Conservation (phyloP, 352 stramenopile species). For the Phytopythium chamaehyphon region DNA sequence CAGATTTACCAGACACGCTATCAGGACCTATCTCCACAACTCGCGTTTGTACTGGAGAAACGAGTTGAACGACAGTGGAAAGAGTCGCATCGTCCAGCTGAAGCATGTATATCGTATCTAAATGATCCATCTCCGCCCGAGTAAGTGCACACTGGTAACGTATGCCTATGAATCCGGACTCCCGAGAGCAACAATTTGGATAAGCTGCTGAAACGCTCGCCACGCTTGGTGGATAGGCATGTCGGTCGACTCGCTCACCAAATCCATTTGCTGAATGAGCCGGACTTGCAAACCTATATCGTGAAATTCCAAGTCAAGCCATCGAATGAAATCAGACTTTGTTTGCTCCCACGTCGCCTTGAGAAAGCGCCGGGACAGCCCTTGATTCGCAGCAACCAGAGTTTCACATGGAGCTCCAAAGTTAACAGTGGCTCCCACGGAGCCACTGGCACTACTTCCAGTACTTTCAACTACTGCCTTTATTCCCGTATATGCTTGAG, state of each 20-base stretch:
- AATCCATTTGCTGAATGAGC: slow-evolving; percentile 46
- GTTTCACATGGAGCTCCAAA: slow-evolving; percentile 31
- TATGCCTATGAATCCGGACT: slow-evolving; percentile 10
- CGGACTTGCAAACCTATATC: slow-evolving; percentile 40
- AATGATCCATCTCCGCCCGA: no score
- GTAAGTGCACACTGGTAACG: slow-evolving; percentile 1
- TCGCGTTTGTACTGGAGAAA: slow-evolving; percentile 71
- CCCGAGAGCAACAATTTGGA: slow-evolving; percentile 26
- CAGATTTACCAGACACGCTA: slow-evolving; percentile 68
- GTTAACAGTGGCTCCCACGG: slow-evolving; percentile 15
- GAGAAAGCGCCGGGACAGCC: slow-evolving; percentile 32
- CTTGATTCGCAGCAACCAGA: slow-evolving; percentile 17
- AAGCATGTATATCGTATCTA: no score
- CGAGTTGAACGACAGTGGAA: slow-evolving; percentile 56
- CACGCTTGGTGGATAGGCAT: slow-evolving; percentile 13
- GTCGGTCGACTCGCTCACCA: slow-evolving; percentile 7
- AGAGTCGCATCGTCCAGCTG: slow-evolving; percentile 1
- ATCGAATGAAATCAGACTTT: slow-evolving; percentile 37
- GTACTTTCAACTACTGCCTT: not conserved
- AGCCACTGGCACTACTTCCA: not conserved
- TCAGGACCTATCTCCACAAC: slow-evolving; percentile 58
- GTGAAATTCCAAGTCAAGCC: slow-evolving; percentile 29
- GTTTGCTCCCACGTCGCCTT: slow-evolving; percentile 35
- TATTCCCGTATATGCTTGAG: not conserved
- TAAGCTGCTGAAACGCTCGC: slow-evolving; percentile 34